Conservation (phyloP, 805 yeast genomes). For the Tetrapisispora nanseiensis region DNA sequence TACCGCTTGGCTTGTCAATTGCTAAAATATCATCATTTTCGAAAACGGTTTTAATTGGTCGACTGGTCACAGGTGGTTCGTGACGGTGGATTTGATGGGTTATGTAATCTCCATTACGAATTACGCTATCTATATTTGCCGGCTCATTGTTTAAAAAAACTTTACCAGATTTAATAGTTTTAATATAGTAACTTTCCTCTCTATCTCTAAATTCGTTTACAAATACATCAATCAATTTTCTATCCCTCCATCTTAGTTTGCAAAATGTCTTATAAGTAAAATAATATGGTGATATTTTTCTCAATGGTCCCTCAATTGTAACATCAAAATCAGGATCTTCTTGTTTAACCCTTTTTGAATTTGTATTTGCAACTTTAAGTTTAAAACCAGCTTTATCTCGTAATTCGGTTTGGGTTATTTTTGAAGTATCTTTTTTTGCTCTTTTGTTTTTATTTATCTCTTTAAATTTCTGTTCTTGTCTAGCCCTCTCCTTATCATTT, state of each 20-base stretch:
- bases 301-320: slow-evolving; percentile 45
- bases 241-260: slow-evolving; percentile 82
- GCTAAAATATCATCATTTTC: slow-evolving; percentile 71
- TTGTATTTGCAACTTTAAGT: slow-evolving; percentile 17
- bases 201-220: slow-evolving; percentile 76
- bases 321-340: slow-evolving; percentile 52
- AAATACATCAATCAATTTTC: slow-evolving; percentile 73
- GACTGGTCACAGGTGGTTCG: slow-evolving; percentile 69
- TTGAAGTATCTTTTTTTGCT: slow-evolving; percentile 4
- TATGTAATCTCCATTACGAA: slow-evolving; percentile 76
- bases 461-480: slow-evolving; percentile 4
- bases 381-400: slow-evolving; percentile 27
- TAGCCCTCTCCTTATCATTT: slow-evolving; percentile 11
- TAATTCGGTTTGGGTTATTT: slow-evolving; percentile 7
- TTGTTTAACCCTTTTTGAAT: slow-evolving; percentile 38
- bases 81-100: slow-evolving; percentile 76
- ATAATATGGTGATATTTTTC: slow-evolving; percentile 76
- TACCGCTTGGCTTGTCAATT: slow-evolving; percentile 87
- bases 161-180: slow-evolving; percentile 48
- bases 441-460: slow-evolving; percentile 7
- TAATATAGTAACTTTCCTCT: slow-evolving; percentile 53
- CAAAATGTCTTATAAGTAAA: slow-evolving; percentile 88
- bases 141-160: slow-evolving; percentile 62
- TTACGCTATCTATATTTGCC: slow-evolving; percentile 54
- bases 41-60: slow-evolving; percentile 52